Conservation (phyloP, 129 eudicot genomes). For the Saposhnikovia divaricata region DNA sequence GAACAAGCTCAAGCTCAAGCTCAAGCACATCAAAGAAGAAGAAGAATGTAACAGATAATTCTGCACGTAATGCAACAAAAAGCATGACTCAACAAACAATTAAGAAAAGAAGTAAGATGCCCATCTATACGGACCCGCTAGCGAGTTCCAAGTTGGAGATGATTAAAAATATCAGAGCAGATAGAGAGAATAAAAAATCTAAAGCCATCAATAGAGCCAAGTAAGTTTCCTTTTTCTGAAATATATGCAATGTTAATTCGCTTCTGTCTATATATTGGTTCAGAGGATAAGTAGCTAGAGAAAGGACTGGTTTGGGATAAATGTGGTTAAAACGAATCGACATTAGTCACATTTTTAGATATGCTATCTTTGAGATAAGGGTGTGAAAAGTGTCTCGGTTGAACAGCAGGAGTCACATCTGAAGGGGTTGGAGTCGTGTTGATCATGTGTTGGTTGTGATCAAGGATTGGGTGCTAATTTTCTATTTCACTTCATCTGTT, state of each 20-base stretch:
- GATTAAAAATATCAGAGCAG: slow-evolving; percentile 79
- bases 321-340: too few relatives aligned
- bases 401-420: not conserved
- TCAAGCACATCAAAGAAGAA: slow-evolving; percentile 23
- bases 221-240: slow-evolving; percentile 35
- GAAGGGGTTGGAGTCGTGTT: not conserved
- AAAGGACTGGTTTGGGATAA: not conserved
- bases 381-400: not conserved
- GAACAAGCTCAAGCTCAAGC: slow-evolving; percentile 6
- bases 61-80: slow-evolving; percentile 13
- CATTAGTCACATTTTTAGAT: not conserved
- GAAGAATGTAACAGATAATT: slow-evolving; percentile 4
- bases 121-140: slow-evolving; percentile 70
- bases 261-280: not conserved
- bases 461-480: not conserved
- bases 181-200: slow-evolving; percentile 52
- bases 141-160: slow-evolving; percentile 80
- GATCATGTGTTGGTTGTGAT: not conserved
- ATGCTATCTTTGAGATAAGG: not conserved
- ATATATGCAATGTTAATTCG: not conserved
- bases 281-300: not conserved
- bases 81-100: slow-evolving; percentile 23
- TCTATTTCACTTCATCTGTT: not conserved
- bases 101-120: slow-evolving; percentile 27
- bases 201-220: slow-evolving; percentile 78